Evolutionary conservation across 129 eudicot genomes (phyloP), one percentile per base, ranked within the genome.

Genomic region (Heracleum sosnowskyi): DNA sequence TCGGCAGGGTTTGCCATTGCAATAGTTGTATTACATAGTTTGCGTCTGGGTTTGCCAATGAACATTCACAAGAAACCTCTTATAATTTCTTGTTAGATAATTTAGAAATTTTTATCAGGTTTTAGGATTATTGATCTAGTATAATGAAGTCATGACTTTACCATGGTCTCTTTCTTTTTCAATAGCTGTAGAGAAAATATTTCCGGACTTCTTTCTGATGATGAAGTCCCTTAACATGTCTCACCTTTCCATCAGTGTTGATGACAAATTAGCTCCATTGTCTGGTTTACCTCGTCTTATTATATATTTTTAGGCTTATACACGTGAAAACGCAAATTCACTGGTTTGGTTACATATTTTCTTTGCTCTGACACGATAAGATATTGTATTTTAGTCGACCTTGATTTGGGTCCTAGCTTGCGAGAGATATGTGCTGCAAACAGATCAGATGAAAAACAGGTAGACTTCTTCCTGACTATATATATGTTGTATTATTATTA

Each of bases 401-500:
- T 82, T 60, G 91, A 89, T 79, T 73, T 88, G 80, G 96, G 94
- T 79, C 90, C 94, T 44, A 91, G 86, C 79, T 80, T 95, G 74
- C 90, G 98, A 70, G 91, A 90, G 82, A 91, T 95, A 81, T 91
- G 96, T 83, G 94, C 98, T 66, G 94, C 96, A 76, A 90, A 95
- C 80, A 90, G 96, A 81, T 85, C 91, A 41, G 96, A 91, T 90
- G 98, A 95, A 83, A 91, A 91, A 84, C 91, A 95, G 84, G 98
- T 95, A 40, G 44, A n/a, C 34, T 35, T 72, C 24, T 72, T 44
- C 26, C 74, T 16, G 68, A 33, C 35, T 9, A 28, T 62, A 44
- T 72, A 31, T 37, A n/a, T 22, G 26, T 39, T 7, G 6, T 37
- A 77, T 33, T 0, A 5, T 49, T 26, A 24, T 24, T 4, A 37